Conservation (phyloP, 2,329 filamentous ascomycete species). For the Calonectria crousiana region DNA sequence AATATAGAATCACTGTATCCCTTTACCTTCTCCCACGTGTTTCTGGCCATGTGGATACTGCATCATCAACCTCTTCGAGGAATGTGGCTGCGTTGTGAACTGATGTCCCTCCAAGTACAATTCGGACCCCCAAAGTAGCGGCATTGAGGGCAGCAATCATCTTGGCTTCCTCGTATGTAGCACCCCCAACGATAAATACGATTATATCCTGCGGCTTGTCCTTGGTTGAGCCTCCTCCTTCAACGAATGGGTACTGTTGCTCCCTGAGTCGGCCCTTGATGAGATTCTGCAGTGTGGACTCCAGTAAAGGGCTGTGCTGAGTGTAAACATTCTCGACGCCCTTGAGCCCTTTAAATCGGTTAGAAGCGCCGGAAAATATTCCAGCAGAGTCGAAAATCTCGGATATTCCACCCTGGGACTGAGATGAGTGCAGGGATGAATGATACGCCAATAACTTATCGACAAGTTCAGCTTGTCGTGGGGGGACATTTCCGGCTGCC, state of each 20-base stretch:
- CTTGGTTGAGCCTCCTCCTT: slow-evolving; percentile 85
- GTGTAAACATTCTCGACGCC: slow-evolving; percentile 99
- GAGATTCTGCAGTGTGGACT: slow-evolving; percentile 89
- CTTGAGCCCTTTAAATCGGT: slow-evolving; percentile 92
- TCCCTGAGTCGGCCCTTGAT: slow-evolving; percentile 92
- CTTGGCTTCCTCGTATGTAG: slow-evolving; percentile 97
- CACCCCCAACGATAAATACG: slow-evolving; percentile 92
- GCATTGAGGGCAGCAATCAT: slow-evolving; percentile 96
- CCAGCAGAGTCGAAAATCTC: slow-evolving; percentile 93
- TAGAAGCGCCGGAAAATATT: slow-evolving; percentile 89
- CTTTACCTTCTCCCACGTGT: slow-evolving; percentile 49
- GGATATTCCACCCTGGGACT: slow-evolving; percentile 82
- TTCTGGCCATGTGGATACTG: slow-evolving; percentile 88
- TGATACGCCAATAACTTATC: slow-evolving; percentile 88
- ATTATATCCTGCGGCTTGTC: slow-evolving; percentile 98
- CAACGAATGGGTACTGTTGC: slow-evolving; percentile 92
- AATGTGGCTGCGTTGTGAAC: slow-evolving; percentile 92
- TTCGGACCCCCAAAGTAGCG: slow-evolving; percentile 85
- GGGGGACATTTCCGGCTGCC: slow-evolving; percentile 84
- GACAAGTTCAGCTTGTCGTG: slow-evolving; percentile 82
- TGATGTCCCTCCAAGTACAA: slow-evolving; percentile 89
- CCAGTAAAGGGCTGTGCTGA: slow-evolving; percentile 91
- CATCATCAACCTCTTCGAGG: slow-evolving; percentile 91
- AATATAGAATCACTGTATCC: no score
- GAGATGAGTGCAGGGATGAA: slow-evolving; percentile 83